A percentile compares a stretch with the other conserved stretches of the same genome.
Conservation (phyloP, 352 stramenopile species). For the Phytopythium chamaehyphon region DNA sequence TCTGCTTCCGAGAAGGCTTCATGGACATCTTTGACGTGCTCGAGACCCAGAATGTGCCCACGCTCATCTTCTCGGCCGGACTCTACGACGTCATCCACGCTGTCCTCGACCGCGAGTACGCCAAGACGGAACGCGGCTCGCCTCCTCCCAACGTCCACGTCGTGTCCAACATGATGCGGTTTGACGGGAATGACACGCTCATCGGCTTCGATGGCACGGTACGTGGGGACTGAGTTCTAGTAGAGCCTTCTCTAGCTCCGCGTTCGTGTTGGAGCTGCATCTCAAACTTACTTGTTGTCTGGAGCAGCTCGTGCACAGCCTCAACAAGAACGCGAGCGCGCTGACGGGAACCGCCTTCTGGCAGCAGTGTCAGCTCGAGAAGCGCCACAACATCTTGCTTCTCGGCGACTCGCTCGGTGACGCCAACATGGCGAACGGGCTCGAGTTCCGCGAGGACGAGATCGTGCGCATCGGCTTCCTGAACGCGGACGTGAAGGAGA, state of each 20-base stretch:
- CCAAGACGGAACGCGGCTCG: conserved; percentile 18
- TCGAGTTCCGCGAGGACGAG: conserved; percentile 52
- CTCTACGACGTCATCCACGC: conserved; percentile 81
- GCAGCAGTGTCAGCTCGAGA: conserved; percentile 63
- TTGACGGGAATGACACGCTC: conserved; percentile 39
- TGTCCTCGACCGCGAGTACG: conserved; percentile 64
- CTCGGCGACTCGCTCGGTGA: conserved; percentile 72
- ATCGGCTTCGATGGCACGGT: conserved; percentile 53
- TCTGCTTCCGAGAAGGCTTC: conserved; percentile 56
- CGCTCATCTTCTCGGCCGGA: conserved; percentile 66
- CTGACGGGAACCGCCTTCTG: conserved; percentile 64
- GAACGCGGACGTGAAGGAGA: conserved; percentile 52
- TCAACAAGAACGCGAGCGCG: conserved; percentile 78
- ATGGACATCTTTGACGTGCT: conserved; percentile 60
- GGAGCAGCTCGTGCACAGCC: conserved; percentile 62
- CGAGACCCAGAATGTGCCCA: conserved; percentile 51
- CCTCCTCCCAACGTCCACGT: conserved; percentile 66
- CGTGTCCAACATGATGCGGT: conserved; percentile 81
- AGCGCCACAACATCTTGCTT: conserved; percentile 69
- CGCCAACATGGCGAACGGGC: conserved; percentile 58
- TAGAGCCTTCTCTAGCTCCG: too few relatives aligned
- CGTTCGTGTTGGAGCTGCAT: too few relatives aligned
- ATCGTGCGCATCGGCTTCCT: conserved; percentile 72
- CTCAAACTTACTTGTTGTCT: too few relatives aligned
- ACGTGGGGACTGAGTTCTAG: too few relatives aligned